phyloP scores from a whole-genome alignment of 140 eudicot species.

The Bidens hawaiensis region DNA sequence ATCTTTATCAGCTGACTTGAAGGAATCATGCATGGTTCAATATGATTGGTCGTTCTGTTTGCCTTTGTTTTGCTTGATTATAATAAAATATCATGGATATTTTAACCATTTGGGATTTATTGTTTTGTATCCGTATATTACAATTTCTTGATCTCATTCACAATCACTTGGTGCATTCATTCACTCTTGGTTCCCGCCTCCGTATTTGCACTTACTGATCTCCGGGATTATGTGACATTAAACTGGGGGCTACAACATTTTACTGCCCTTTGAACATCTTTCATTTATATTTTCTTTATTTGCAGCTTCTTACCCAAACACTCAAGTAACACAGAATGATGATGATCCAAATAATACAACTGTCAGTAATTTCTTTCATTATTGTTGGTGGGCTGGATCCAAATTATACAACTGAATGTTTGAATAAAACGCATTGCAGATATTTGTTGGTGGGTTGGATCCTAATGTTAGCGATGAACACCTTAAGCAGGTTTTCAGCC shows the following conservation, averaged over 20 bases:
- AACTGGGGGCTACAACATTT: constrained; percentile 3
- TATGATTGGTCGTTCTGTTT: not conserved
- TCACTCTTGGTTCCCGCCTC: not conserved
- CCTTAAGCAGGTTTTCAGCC: constrained; percentile 73
- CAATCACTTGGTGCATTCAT: not conserved
- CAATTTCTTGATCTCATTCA: constrained; percentile 3
- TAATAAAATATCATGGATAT: not conserved
- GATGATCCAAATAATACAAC: constrained; percentile 92
- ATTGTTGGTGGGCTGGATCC: too few species aligned
- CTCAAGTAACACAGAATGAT: constrained; percentile 68
- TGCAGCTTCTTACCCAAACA: constrained; percentile 74
- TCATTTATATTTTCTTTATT: constrained; percentile 20
- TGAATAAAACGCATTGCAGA: too few species aligned
- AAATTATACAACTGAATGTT: too few species aligned
- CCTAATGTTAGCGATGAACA: constrained; percentile 74
- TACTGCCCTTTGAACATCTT: not conserved
- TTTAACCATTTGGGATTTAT: not conserved
- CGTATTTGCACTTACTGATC: not conserved
- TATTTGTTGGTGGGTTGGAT: too few species aligned
- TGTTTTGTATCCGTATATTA: not conserved
- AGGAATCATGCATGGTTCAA: not conserved
- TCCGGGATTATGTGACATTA: constrained; percentile 4
- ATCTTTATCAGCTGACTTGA: constrained; percentile 3
- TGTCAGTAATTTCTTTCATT: constrained; percentile 50
- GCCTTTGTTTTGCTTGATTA: constrained; percentile 1